Conservation (phyloP, 331 rosid genomes). For the Telfairia occidentalis region DNA sequence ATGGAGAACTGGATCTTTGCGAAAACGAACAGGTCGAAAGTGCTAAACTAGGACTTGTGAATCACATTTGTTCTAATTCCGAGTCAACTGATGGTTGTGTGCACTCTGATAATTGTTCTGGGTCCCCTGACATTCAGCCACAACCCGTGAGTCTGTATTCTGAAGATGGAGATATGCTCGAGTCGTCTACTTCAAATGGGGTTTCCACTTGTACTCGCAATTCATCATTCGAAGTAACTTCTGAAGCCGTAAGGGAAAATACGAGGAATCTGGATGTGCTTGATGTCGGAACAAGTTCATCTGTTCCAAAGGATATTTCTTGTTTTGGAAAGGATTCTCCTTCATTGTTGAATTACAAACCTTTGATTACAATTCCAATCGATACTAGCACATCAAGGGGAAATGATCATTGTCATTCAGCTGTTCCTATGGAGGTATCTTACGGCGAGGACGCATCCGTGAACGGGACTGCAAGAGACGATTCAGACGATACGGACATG, state of each 20-base stretch:
- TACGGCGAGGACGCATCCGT: neutral
- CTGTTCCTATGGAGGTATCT: slow-evolving; percentile 24
- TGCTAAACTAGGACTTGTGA: slow-evolving; percentile 16
- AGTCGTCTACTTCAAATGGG: slow-evolving; percentile 20
- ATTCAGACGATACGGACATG: slow-evolving; percentile 25
- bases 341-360: neutral
- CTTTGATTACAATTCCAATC: slow-evolving; percentile 9
- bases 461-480: slow-evolving; percentile 14
- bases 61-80: slow-evolving; percentile 14
- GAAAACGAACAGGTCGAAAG: slow-evolving; percentile 27
- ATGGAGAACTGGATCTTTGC: slow-evolving; percentile 24
- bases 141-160: slow-evolving; percentile 20
- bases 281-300: slow-evolving; percentile 11
- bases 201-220: slow-evolving; percentile 24
- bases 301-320: slow-evolving; percentile 16
- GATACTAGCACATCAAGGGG: slow-evolving; percentile 8
- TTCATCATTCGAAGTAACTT: neutral
- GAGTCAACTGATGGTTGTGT: slow-evolving; percentile 20
- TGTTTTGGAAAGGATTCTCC: slow-evolving; percentile 7
- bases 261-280: slow-evolving; percentile 6
- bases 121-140: slow-evolving; percentile 22
- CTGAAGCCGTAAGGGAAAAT: slow-evolving; percentile 18
- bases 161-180: slow-evolving; percentile 18
- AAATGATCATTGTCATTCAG: slow-evolving; percentile 23
- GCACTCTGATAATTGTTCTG: slow-evolving; percentile 22